phyloP scores from a whole-genome alignment of 2,329 filamentous ascomycete species.

The Hirsutella thompsonii region DNA sequence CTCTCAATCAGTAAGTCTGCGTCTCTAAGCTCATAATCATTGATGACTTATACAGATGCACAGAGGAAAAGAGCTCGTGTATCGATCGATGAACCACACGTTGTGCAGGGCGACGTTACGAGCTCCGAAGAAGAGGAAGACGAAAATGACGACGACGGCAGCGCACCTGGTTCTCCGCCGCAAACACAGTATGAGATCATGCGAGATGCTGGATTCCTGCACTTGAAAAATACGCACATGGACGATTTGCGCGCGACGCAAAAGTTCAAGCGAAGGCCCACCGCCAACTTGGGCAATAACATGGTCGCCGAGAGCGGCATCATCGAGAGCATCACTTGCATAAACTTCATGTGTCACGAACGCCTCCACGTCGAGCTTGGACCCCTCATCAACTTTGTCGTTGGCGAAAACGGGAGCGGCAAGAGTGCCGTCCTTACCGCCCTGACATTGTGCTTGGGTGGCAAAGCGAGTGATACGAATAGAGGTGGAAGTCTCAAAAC shows the following conservation, averaged over 20 bases:
- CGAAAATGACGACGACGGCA: constrained; percentile 12
- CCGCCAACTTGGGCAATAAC: constrained; percentile 47
- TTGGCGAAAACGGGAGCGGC: constrained; percentile 93
- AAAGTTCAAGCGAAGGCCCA: constrained; percentile 37
- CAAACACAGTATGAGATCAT: constrained; percentile 50
- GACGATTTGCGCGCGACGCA: constrained; percentile 56
- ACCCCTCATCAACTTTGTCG: constrained; percentile 93
- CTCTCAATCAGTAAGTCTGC: constrained; percentile 7
- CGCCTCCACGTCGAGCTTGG: constrained; percentile 75
- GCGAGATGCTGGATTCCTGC: constrained; percentile 45
- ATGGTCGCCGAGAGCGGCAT: constrained; percentile 71
- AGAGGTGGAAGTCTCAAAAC: constrained; percentile 79
- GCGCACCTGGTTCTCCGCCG: constrained; percentile 22
- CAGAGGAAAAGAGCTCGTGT: constrained; percentile 1
- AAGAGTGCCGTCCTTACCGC: constrained; percentile 94
- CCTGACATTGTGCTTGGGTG: constrained; percentile 86
- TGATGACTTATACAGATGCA: constrained; percentile 5
- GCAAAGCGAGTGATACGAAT: constrained; percentile 86
- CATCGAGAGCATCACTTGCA: constrained; percentile 73
- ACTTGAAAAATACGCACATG: constrained; percentile 40
- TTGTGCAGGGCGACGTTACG: constrained; percentile 11
- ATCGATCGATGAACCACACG: neutral
- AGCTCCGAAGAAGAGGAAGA: constrained; percentile 19
- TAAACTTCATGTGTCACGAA: constrained; percentile 94
- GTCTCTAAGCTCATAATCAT: neutral